Evolutionary conservation across 768 basidiomycete genomes (phyloP).

Genomic region (Agaricus subrufescens): DNA sequence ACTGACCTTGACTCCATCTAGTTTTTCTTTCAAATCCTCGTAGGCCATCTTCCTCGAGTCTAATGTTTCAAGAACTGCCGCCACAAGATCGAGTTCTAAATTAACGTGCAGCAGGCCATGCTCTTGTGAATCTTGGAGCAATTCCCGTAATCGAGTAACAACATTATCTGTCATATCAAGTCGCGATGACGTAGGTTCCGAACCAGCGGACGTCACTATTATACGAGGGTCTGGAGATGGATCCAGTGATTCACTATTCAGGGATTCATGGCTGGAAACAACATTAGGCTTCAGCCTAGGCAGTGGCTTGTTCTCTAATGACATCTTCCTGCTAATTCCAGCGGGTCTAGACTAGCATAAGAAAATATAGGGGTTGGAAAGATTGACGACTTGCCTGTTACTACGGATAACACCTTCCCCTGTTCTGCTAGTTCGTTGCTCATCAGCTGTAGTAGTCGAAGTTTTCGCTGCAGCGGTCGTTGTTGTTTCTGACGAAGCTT

Average conservation of each 20-base stretch:
- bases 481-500: slow-evolving; percentile 23
- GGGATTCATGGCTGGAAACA: background rate
- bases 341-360: background rate
- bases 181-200: slow-evolving; percentile 8
- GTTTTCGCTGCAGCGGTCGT: slow-evolving; percentile 18
- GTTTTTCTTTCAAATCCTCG: slow-evolving; percentile 61
- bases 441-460: background rate
- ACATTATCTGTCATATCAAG: slow-evolving; percentile 43
- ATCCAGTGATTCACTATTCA: background rate
- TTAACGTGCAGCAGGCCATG: slow-evolving; percentile 57
- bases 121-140: slow-evolving; percentile 53
- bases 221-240: background rate
- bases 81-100: slow-evolving; percentile 71
- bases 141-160: slow-evolving; percentile 52
- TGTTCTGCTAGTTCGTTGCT: background rate
- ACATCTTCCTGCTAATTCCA: background rate
- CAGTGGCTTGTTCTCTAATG: slow-evolving; percentile 2
- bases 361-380: background rate
- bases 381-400: background rate
- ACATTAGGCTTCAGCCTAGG: background rate
- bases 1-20: slow-evolving; percentile 85
- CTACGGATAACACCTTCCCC: background rate
- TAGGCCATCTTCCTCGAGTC: slow-evolving; percentile 61
- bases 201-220: background rate
- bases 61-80: slow-evolving; percentile 61